Conservation (phyloP, 1,284 basidiomycete genomes). For the Trichosporon sp. region DNA sequence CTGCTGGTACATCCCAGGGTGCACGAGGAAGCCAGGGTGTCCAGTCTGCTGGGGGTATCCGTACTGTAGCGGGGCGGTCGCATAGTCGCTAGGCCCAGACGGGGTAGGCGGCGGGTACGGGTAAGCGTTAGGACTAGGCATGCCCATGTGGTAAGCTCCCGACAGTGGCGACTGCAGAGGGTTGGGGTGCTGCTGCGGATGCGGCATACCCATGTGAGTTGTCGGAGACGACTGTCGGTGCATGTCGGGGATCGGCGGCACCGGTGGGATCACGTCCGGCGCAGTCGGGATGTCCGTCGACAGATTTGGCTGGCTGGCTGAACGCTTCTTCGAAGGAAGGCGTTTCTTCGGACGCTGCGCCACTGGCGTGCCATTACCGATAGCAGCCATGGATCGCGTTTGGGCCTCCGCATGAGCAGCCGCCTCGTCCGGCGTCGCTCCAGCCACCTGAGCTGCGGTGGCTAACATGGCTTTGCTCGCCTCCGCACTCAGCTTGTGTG, state of each 20-base stretch:
- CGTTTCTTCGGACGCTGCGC: constrained; percentile 17
- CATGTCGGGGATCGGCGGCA: constrained; percentile 37
- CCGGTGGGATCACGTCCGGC: constrained; percentile 34
- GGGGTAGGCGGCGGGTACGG: constrained; percentile 17
- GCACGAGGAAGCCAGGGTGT: constrained; percentile 15
- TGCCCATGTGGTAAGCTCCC: constrained; percentile 28
- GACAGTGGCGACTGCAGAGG: constrained; percentile 31
- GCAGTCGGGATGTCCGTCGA: constrained; percentile 6
- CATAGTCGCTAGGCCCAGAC: constrained; percentile 12
- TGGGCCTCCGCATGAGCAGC: constrained; percentile 19
- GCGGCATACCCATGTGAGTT: constrained; percentile 15
- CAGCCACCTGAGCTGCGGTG: constrained; percentile 29
- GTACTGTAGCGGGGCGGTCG: constrained; percentile 4
- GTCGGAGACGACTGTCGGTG: constrained; percentile 30
- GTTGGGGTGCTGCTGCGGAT: constrained; percentile 14
- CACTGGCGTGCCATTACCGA: constrained; percentile 35
- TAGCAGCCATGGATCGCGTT: constrained; percentile 17
- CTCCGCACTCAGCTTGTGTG: constrained; percentile 44
- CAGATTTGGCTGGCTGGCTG: constrained; percentile 23
- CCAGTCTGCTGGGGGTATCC: constrained; percentile 26
- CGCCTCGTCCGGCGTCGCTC: constrained; percentile 17
- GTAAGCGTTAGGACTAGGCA: constrained; percentile 17
- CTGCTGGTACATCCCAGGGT: constrained; percentile 21
- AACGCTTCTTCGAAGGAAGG: constrained; percentile 35
- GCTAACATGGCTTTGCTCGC: constrained; percentile 42